Evolutionary conservation across 139 green algal species (phyloP).

Genomic region (Microglena sp.): DNA sequence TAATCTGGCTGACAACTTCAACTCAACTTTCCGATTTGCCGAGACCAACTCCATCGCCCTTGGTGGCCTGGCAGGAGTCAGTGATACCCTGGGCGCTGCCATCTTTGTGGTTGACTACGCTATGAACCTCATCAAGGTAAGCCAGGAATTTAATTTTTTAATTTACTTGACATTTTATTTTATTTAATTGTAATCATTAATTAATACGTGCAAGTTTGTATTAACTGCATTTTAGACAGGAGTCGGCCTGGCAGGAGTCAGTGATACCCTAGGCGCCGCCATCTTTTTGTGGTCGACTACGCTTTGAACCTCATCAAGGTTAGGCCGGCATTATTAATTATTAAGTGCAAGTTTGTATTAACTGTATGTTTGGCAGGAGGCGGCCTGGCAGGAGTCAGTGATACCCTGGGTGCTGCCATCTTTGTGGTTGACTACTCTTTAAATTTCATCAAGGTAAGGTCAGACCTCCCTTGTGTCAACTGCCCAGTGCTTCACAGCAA

Average conservation of each 20-base stretch:
- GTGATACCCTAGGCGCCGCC: background rate
- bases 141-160: too few species aligned
- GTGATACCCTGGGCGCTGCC: background rate
- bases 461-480: too few species aligned
- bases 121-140: constrained; percentile 5
- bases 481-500: too few species aligned
- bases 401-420: background rate
- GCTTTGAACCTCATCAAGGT: constrained; percentile 7
- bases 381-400: constrained; percentile 2
- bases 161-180: too few species aligned
- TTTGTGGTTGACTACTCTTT: constrained; percentile 8
- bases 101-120: constrained; percentile 9
- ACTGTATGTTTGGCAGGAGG: background rate
- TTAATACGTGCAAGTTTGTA: too few species aligned
- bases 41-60: constrained; percentile 9
- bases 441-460: constrained; percentile 5
- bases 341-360: too few species aligned
- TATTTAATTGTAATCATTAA: too few species aligned
- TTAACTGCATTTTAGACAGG: too few species aligned
- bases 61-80: constrained; percentile 2
- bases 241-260: constrained; percentile 3
- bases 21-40: constrained; percentile 4
- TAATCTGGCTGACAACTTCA: too few species aligned
- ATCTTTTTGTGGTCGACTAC: constrained; percentile 9
- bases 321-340: too few species aligned